Base-by-base conservation (phyloP, 371 early-diverging fungal genomes). In the Smittium culicis region DNA sequence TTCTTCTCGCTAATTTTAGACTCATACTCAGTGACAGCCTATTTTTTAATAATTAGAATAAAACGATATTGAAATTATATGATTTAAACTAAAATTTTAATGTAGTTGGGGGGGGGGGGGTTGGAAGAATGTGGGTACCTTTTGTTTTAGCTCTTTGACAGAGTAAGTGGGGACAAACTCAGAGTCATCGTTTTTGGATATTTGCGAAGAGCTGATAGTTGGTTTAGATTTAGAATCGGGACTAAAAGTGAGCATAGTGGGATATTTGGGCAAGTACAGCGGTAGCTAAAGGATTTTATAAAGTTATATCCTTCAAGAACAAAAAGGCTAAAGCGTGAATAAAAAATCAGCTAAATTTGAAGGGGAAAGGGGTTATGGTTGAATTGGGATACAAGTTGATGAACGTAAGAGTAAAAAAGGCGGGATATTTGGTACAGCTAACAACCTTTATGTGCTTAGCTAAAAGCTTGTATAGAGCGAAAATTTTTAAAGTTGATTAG, bases 1-100 rank as follows among this genome's bases (percentile, higher is more conserved):
- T 89, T 85, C 59, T 81, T 78, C 54, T 86, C 83, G 58, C 85
- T 82, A 58, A 60, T 67, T 25, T 58, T 8, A 54, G 65, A 34
- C 27, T 74, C 72, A 71, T 79, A 78, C 35, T 78, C 72, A 3
- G 71, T 72, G 61, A 73, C 66, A 33, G 80, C 79, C 67, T 79
- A 73, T 30, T 68, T 69, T 33, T 80, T 75, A 55, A 72, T 69
- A 64, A 16, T 59, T 20, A 45, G 20, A 45, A 20, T 45, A 20
- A 20, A 45, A 45, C 20, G 45, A 14, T 45, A 45, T 14, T 45
- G 20, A 20, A 45, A 45, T 14, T 45, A 45, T 45, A 45, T 45
- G 45, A 45, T 45, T 45, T 45, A n/a, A n/a, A n/a, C n/a, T n/a
- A n/a, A n/a, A n/a, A n/a, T n/a, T n/a, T n/a, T n/a, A n/a, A n/a